phyloP scores from a whole-genome alignment of 768 basidiomycete species.

The Daedaleopsis nitida region DNA sequence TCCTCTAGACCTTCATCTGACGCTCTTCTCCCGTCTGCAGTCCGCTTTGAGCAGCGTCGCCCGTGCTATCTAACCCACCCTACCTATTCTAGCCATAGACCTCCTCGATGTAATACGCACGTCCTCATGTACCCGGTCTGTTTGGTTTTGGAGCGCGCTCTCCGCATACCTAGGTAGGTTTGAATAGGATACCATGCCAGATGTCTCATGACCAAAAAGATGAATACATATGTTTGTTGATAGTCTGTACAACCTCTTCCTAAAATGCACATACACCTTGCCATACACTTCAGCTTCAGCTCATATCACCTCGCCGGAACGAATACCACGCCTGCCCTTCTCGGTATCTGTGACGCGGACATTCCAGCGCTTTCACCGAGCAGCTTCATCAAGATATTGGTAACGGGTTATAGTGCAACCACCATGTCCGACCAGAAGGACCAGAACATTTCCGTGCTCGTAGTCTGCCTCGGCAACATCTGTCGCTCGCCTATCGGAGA shows the following conservation, averaged over 20 bases:
- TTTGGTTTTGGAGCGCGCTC: not conserved
- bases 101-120: conserved; percentile 16
- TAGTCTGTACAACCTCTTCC: not conserved
- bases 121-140: not conserved
- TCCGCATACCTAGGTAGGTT: not conserved
- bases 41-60: not conserved
- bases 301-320: not conserved
- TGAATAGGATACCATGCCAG: not conserved
- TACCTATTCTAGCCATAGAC: conserved; percentile 4
- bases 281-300: not conserved
- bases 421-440: conserved; percentile 7
- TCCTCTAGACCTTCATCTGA: conserved; percentile 3
- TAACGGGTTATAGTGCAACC: not conserved
- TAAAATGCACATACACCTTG: not conserved
- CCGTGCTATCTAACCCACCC: conserved; percentile 11
- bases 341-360: not conserved
- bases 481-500: conserved; percentile 94
- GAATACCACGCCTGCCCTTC: not conserved
- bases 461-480: conserved; percentile 85
- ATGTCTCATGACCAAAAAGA: not conserved
- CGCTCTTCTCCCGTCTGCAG: not conserved
- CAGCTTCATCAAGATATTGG: too few relatives aligned
- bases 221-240: not conserved
- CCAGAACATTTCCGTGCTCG: conserved; percentile 49
- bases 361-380: not conserved